Evolutionary conservation across 441 rosid species (phyloP), one percentile per base, ranked within the genome.

Genomic region (Theobroma grandiflorum): DNA sequence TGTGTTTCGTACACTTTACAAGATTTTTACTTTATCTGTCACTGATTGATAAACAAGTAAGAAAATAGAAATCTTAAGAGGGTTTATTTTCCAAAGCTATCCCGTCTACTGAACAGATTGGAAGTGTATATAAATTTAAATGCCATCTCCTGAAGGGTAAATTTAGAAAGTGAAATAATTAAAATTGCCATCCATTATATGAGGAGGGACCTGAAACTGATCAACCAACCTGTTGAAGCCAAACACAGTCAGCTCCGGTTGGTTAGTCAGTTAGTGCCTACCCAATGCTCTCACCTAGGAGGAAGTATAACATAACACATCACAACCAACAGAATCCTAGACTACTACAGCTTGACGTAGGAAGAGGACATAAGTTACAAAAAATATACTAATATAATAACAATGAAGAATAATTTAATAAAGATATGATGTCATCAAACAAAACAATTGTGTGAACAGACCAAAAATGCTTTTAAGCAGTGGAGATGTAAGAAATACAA

Each of bases 321-420:
- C 75, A 53, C 35, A 35, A 47, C 74, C 57, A 70, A 70, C 38
- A 47, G 59, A 70, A 16, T 50, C 57, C 74, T 68, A 70, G 74
- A 70, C 38, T 49, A 20, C 59, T 10, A 53, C 22, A 40, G n/a
- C 18, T 53, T 9, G 3, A 20, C 33, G 37, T 37, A 37, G 76
- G 45, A 35, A 55, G 76, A 31, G 49, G 64, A 53, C 76, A 72
- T 20, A 53, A 73, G 50, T 55, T 38, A 73, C 64, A 55, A 53
- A 72, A 72, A n/a, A 4, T n/a, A 62, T 33, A 12, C 38, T 45
- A 33, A 12, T 12, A 43, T n/a, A 49, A 69, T 26, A 69, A 26
- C 73, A 26, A 31, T 26, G 22, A 6, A 9, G 1, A 40, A n/a
- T 55, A 22, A 37, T 4, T 20, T 4, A 31, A 38, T 38, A 45